A percentile compares a stretch with the other conserved stretches of the same genome.
phyloP scores from a whole-genome alignment of 2,329 filamentous ascomycete species.

The Pseudocercospora eumusae region DNA sequence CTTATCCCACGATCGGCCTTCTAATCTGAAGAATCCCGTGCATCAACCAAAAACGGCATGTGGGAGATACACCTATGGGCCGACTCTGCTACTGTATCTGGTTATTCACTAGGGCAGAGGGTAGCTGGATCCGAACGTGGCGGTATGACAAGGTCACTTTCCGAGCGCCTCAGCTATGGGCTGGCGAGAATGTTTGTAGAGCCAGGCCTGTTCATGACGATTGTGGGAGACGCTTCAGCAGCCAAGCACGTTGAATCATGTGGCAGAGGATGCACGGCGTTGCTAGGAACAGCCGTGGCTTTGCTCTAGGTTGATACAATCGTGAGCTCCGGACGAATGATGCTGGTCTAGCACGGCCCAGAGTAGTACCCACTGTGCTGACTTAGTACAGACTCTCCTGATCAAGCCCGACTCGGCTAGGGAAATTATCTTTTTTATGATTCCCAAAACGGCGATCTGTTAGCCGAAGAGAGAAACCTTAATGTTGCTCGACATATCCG shows the following conservation, averaged over 20 bases:
- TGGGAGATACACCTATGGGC: neutral
- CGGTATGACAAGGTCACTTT: neutral
- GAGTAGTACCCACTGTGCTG: neutral
- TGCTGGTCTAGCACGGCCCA: neutral
- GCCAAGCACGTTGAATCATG: constrained; percentile 1
- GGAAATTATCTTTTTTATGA: neutral
- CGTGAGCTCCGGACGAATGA: neutral
- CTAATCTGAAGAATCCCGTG: neutral
- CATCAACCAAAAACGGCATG: neutral
- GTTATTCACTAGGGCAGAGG: neutral
- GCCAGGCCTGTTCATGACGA: neutral
- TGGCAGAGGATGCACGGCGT: neutral
- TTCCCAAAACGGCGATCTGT: neutral
- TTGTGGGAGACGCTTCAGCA: neutral
- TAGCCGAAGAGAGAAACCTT: neutral
- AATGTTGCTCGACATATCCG: neutral
- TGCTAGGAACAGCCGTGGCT: neutral
- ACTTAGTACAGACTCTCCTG: neutral
- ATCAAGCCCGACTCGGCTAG: neutral
- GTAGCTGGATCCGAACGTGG: neutral
- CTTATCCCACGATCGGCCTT: neutral
- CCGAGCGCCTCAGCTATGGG: neutral
- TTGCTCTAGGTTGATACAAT: neutral
- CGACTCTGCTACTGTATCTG: neutral
- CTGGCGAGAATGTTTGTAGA: neutral